A percentile compares a stretch with the other conserved stretches of the same genome.
phyloP scores from a whole-genome alignment of 2,329 filamentous ascomycete species.

The Cordyceps javanica region DNA sequence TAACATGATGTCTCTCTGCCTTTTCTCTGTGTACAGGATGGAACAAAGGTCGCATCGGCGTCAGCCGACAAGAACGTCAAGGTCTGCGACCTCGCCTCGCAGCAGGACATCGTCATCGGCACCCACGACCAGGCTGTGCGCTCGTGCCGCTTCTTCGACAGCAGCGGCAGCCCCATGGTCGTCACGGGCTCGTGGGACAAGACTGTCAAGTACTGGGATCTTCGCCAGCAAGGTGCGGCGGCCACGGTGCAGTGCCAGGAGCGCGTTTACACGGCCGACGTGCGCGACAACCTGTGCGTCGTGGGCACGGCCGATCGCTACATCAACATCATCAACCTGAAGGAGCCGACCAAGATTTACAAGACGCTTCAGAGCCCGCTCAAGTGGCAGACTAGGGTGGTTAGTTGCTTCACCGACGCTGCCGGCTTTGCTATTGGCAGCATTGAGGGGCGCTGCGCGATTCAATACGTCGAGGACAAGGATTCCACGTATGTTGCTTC shows the following conservation, averaged over 20 bases:
- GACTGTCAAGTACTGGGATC: conserved; percentile 84
- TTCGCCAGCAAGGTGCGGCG: conserved; percentile 59
- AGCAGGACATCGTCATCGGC: conserved; percentile 66
- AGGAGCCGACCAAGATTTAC: conserved; percentile 84
- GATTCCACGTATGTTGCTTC: conserved; percentile 56
- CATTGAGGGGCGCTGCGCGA: conserved; percentile 94
- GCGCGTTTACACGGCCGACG: conserved; percentile 85
- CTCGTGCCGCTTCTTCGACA: conserved; percentile 71
- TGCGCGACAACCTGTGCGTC: conserved; percentile 81
- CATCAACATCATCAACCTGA: conserved; percentile 91
- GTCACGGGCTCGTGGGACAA: conserved; percentile 93
- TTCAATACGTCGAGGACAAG: conserved; percentile 97
- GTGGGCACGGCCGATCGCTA: conserved; percentile 91
- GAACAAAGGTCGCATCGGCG: conserved; percentile 77
- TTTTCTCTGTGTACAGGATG: conserved; percentile 74
- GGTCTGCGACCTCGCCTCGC: conserved; percentile 71
- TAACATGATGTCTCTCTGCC: not conserved
- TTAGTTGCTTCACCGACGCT: conserved; percentile 90
- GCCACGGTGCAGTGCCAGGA: conserved; percentile 65
- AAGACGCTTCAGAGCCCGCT: conserved; percentile 94
- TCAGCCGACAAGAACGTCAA: conserved; percentile 89
- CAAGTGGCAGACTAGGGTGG: conserved; percentile 95
- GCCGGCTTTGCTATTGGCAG: conserved; percentile 91
- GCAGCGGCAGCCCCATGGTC: conserved; percentile 67
- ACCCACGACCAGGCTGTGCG: conserved; percentile 80